Base-by-base conservation (phyloP, 441 rosid species). In the Croton laevigatus region DNA sequence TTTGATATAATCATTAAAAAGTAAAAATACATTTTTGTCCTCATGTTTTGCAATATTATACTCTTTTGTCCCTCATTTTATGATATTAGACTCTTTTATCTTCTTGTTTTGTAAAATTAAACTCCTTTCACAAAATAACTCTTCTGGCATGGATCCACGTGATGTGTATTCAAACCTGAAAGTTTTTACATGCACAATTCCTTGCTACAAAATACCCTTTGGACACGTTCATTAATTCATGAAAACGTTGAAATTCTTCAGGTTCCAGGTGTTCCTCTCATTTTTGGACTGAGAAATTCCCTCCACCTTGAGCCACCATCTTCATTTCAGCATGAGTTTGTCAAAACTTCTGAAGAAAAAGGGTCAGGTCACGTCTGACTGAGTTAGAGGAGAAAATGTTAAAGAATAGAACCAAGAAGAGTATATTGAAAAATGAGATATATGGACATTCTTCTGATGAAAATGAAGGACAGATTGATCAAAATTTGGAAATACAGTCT, bases 261-360 rank as follows among this genome's bases (percentile, higher is more conserved):
- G 99, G 84, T 88, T 54, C 86, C 91, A 52, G 87, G 86, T 57
- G 96, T 84, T 69, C 99, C 99, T 66, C 85, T 89, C 69, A 65
- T 95, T 71, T 93, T 69, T 83, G 95, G 90, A 8, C 71, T 95
- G 63, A 86, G 94, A 73, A 93, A 89, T 64, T 75, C 87, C 55
- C 88, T 95, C 66, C 87, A 86, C 69, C 91, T 95, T 60, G 93
- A 91, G 78, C 86, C 81, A 72, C 98, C 96, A 27, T 93, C 99
- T 69, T 69, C 84, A 69, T 80, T 83, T 78, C 99, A 95, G 71
- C 89, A 79, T 7, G 74, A 86, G 67, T 85, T 82, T 45, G 89
- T 83, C 65, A 86, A 87, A 78, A 51, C 52, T 70, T 85, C 87
- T 65, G 98, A 95, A 72, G 87, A 82, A 70, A 79, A 76, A 64